Evolutionary conservation across 2,329 filamentous ascomycete species (phyloP).

Genomic region (Parascedosporium putredinis): DNA sequence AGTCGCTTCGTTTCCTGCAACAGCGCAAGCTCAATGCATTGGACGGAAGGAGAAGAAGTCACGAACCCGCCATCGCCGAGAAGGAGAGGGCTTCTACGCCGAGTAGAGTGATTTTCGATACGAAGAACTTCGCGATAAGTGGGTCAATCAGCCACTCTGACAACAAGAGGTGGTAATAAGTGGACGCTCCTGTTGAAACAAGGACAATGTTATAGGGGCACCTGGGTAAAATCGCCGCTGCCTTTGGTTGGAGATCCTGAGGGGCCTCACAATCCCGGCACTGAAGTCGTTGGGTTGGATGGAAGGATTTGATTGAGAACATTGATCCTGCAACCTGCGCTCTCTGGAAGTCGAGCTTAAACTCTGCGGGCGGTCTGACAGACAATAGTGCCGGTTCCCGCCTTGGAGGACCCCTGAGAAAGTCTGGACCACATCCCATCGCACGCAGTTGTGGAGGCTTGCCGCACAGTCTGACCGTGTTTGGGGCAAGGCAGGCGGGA

Average conservation of each 20-base stretch:
- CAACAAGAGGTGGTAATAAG: not conserved
- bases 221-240: not conserved
- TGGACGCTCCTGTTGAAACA: conserved; percentile 4
- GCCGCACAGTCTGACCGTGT: conserved; percentile 1
- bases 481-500: conserved; percentile 3
- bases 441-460: conserved; percentile 1
- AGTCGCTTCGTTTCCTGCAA: not conserved
- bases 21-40: conserved; percentile 1
- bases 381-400: not conserved
- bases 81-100: too few species aligned
- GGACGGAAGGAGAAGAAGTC: not conserved
- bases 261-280: too few species aligned
- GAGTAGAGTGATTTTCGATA: conserved; percentile 5
- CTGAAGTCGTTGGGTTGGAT: too few species aligned
- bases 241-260: not conserved
- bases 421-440: not conserved
- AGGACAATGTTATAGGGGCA: not conserved
- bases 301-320: too few species aligned
- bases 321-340: too few species aligned
- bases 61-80: too few species aligned
- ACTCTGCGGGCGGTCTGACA: not conserved
- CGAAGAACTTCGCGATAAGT: conserved; percentile 4
- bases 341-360: not conserved
- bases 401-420: conserved; percentile 1
- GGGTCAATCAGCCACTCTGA: not conserved